phyloP scores from a whole-genome alignment of 2,329 filamentous ascomycete genomes.

The Diaporthe australafricana region DNA sequence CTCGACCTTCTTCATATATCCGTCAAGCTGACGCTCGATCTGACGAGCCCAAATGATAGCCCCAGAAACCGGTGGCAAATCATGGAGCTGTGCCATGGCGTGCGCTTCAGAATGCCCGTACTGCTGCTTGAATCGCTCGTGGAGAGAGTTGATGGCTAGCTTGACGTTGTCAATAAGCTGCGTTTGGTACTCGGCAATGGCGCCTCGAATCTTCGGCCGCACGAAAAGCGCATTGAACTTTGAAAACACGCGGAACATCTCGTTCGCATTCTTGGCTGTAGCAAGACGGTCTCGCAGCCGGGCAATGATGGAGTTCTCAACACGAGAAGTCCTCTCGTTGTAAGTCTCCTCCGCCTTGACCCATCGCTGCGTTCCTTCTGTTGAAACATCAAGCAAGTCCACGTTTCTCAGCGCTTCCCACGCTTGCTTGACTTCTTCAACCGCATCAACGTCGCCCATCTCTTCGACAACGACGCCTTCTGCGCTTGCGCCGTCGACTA shows the following conservation, averaged over 20 bases:
- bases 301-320: slow-evolving; percentile 99
- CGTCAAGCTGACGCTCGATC: slow-evolving; percentile 94
- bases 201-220: slow-evolving; percentile 97
- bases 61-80: slow-evolving; percentile 94
- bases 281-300: slow-evolving; percentile 91
- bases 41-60: slow-evolving; percentile 98
- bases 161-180: slow-evolving; percentile 99
- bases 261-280: slow-evolving; percentile 95
- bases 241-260: slow-evolving; percentile 99
- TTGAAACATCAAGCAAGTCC: slow-evolving; percentile 91
- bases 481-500: slow-evolving; percentile 66
- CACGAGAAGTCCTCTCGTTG: slow-evolving; percentile 95
- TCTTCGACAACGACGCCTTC: slow-evolving; percentile 84
- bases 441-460: slow-evolving; percentile 96
- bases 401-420: slow-evolving; percentile 96
- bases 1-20: slow-evolving; percentile 99
- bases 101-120: slow-evolving; percentile 98
- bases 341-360: slow-evolving; percentile 95
- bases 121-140: slow-evolving; percentile 98
- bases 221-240: slow-evolving; percentile 99
- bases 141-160: slow-evolving; percentile 90
- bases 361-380: slow-evolving; percentile 91
- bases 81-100: slow-evolving; percentile 96
- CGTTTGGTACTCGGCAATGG: slow-evolving; percentile 97
- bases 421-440: slow-evolving; percentile 94